Evolutionary conservation across 1,284 basidiomycete species (phyloP).

Genomic region (Bondarzewia mesenterica): DNA sequence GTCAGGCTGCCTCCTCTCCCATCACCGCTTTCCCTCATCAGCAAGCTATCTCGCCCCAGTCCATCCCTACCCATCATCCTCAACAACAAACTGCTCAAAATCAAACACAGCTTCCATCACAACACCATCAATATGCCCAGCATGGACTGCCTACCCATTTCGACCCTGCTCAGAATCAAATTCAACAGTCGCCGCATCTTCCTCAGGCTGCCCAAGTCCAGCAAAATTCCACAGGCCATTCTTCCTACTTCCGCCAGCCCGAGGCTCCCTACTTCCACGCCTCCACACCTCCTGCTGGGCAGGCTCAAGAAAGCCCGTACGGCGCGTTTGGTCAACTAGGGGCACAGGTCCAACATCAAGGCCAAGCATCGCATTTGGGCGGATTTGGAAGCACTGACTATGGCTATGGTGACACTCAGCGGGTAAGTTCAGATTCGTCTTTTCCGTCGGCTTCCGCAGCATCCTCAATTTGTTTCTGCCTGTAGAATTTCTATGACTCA

Average conservation of each 20-base stretch:
- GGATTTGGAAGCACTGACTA: slow-evolving; percentile 57
- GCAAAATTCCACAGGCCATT: slow-evolving; percentile 26
- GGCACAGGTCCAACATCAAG: slow-evolving; percentile 39
- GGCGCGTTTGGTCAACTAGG: slow-evolving; percentile 59
- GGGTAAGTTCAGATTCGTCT: slow-evolving; percentile 34
- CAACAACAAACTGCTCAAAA: slow-evolving; percentile 14
- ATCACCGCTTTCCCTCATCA: slow-evolving; percentile 34
- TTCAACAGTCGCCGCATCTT: slow-evolving; percentile 25
- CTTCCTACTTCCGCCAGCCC: slow-evolving; percentile 58
- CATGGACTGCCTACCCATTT: slow-evolving; percentile 56
- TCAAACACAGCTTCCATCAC: slow-evolving; percentile 20
- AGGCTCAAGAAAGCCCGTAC: slow-evolving; percentile 58
- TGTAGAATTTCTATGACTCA: slow-evolving; percentile 65
- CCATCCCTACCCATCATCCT: slow-evolving; percentile 10
- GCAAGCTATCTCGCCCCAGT: slow-evolving; percentile 15
- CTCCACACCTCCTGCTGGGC: slow-evolving; percentile 61
- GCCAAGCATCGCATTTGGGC: slow-evolving; percentile 45
- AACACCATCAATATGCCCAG: slow-evolving; percentile 52
- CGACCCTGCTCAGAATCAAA: slow-evolving; percentile 40
- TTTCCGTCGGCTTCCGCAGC: neutral
- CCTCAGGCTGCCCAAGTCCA: slow-evolving; percentile 34
- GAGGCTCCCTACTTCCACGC: slow-evolving; percentile 68
- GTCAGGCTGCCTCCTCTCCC: slow-evolving; percentile 22
- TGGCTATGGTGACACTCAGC: slow-evolving; percentile 53
- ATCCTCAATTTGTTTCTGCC: slow-evolving; percentile 13